These are phyloP conservation scores for Neurospora sp. DNA, from an alignment of 495 filamentous ascomycete genomes.

Conservation along the genomic window DNA sequence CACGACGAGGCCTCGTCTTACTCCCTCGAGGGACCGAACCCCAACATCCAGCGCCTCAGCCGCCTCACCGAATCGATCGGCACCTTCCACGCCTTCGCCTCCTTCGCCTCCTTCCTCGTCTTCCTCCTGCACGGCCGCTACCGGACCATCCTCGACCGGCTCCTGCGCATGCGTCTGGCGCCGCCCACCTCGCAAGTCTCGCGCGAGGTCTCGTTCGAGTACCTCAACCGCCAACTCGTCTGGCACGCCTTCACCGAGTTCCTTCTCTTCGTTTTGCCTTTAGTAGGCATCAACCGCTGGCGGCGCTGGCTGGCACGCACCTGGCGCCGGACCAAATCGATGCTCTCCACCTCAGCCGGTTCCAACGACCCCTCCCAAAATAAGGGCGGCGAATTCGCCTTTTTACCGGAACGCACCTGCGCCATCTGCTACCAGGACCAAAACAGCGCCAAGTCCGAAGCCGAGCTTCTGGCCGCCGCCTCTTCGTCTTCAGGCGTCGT, in stretches of 20 bases:
- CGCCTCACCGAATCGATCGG: slow-evolving; percentile 58
- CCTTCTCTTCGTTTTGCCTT: slow-evolving; percentile 83
- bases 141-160: slow-evolving; percentile 78
- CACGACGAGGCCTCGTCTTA: slow-evolving; percentile 46
- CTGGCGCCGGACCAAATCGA: slow-evolving; percentile 65
- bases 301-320: slow-evolving; percentile 74
- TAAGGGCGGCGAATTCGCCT: slow-evolving; percentile 57
- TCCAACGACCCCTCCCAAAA: slow-evolving; percentile 29
- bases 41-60: slow-evolving; percentile 47
- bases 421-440: slow-evolving; percentile 96
- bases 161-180: slow-evolving; percentile 76
- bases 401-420: slow-evolving; percentile 87
- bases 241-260: slow-evolving; percentile 99
- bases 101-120: slow-evolving; percentile 75
- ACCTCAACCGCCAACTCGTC: slow-evolving; percentile 92
- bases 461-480: slow-evolving; percentile 55
- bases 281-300: slow-evolving; percentile 92
- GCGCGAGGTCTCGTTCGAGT: slow-evolving; percentile 92
- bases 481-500: slow-evolving; percentile 59
- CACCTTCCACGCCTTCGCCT: slow-evolving; percentile 65
- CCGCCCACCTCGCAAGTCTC: slow-evolving; percentile 72
- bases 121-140: slow-evolving; percentile 88
- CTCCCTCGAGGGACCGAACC: slow-evolving; percentile 44
- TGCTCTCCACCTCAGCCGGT: slow-evolving; percentile 36
- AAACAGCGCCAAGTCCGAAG: slow-evolving; percentile 62